A percentile compares a stretch with the other conserved stretches of the same genome.
phyloP scores from a whole-genome alignment of 306 rosid species.

The Citrullus amarus region DNA sequence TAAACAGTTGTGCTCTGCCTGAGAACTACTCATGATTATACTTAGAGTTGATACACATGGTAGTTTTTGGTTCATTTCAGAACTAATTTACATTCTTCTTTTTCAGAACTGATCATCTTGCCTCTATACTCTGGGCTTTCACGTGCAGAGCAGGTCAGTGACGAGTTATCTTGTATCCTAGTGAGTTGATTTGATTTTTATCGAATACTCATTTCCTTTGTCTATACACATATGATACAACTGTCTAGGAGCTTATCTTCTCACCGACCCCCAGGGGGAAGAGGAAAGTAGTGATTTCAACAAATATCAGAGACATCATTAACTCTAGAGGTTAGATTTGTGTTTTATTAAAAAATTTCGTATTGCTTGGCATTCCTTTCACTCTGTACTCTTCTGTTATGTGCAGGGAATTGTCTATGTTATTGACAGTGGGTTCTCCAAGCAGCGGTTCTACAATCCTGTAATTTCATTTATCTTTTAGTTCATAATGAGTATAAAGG shows the following conservation, averaged over 20 bases:
- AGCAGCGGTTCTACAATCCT: conserved; percentile 86
- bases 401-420: conserved; percentile 87
- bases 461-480: conserved; percentile 29
- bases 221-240: neutral
- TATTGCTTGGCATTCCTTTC: conserved; percentile 5
- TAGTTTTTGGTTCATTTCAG: neutral
- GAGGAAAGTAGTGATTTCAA: conserved; percentile 85
- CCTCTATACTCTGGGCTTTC: conserved; percentile 96
- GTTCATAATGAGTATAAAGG: neutral
- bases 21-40: neutral
- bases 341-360: neutral
- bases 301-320: conserved; percentile 94
- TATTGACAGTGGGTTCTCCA: conserved; percentile 91
- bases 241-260: conserved; percentile 67
- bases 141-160: conserved; percentile 73
- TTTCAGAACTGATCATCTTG: conserved; percentile 59
- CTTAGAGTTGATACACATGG: neutral
- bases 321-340: conserved; percentile 67
- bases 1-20: neutral
- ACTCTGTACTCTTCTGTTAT: conserved; percentile 13
- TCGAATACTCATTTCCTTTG: conserved; percentile 9
- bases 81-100: conserved; percentile 4
- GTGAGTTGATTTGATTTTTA: neutral
- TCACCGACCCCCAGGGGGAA: conserved; percentile 79
- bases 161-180: conserved; percentile 13